Base-by-base conservation (phyloP, 164 flowering plant species). In the Tetracentron sinense region DNA sequence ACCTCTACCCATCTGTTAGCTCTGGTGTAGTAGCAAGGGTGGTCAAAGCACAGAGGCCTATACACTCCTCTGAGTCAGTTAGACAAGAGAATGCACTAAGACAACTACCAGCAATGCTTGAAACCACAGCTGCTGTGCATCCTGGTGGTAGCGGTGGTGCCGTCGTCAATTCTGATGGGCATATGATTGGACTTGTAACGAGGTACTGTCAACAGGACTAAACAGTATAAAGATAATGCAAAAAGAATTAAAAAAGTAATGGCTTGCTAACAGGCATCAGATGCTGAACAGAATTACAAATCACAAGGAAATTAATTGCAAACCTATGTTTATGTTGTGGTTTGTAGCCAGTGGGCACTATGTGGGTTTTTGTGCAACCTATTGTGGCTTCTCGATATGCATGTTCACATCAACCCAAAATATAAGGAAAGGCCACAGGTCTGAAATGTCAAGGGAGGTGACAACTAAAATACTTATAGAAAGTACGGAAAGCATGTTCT, bases 131-230 rank as follows among this genome's bases (percentile, higher is more conserved):
- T 62, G 83, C 96, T 54, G 97, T 94, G 58, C 93, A 94, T 75
- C 90, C 97, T 48, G 98, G 98, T 73, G 85, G 85, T 44, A 93
- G 98, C 79, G 98, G 98, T 68, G 98, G 98, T 58, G 90, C 92
- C 27, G 85, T 94, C 68, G 79, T 90, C 51, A 83, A 94, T 75
- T 80, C 85, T 58, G 69, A 82, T 58, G 97, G 98, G 49, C 78
- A 64, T 70, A 83, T 94, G 95, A 80, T 93, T 70, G 97, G 92
- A 65, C 95, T 94, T 65, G 86, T 94, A 64, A 94, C 98, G 54
- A 94, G 98, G 98, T 90, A 85, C 14, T 11, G 29, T 10, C n/a
- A 20, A 16, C 29, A 31, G 57, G 31, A 25, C 55, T 22, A 4
- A 44, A 46, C 27, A 27, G 7, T 29, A 19, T 7, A 6, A 21